Conservation (phyloP, 495 filamentous ascomycete species). For the Aspergillus bridgeri region DNA sequence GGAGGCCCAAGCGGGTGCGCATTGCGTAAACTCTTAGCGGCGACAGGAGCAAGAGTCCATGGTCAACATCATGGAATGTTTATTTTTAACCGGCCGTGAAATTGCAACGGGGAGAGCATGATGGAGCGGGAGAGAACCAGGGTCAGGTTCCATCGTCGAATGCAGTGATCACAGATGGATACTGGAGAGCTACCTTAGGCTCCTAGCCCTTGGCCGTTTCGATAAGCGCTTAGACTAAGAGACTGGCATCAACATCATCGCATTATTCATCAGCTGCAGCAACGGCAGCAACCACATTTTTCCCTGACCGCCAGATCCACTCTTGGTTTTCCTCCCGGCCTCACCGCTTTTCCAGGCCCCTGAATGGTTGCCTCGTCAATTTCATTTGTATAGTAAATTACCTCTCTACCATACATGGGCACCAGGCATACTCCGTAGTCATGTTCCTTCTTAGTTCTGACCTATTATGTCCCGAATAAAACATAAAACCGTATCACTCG, state of each 20-base stretch:
- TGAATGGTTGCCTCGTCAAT: neutral
- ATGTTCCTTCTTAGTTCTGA: too few species aligned
- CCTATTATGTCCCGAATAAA: too few species aligned
- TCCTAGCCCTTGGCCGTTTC: neutral
- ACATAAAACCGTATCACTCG: too few species aligned
- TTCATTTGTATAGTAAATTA: too few species aligned
- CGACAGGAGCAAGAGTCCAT: neutral
- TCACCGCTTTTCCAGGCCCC: constrained; percentile 21
- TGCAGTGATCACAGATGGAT: neutral
- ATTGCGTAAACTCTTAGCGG: constrained; percentile 11
- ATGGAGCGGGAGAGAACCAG: neutral
- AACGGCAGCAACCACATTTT: neutral
- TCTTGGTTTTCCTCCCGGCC: constrained; percentile 1
- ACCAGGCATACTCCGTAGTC: too few species aligned
- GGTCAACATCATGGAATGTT: neutral
- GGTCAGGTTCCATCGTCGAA: neutral
- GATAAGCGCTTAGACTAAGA: neutral
- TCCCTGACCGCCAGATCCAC: constrained; percentile 1
- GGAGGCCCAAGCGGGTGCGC: constrained; percentile 13
- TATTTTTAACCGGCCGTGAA: constrained; percentile 9
- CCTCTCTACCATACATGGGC: too few species aligned
- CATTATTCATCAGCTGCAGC: neutral
- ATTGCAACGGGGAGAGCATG: neutral
- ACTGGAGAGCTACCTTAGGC: too few species aligned
- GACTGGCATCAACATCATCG: neutral